phyloP scores from a whole-genome alignment of 805 yeast species.

The Candida loeiensis region DNA sequence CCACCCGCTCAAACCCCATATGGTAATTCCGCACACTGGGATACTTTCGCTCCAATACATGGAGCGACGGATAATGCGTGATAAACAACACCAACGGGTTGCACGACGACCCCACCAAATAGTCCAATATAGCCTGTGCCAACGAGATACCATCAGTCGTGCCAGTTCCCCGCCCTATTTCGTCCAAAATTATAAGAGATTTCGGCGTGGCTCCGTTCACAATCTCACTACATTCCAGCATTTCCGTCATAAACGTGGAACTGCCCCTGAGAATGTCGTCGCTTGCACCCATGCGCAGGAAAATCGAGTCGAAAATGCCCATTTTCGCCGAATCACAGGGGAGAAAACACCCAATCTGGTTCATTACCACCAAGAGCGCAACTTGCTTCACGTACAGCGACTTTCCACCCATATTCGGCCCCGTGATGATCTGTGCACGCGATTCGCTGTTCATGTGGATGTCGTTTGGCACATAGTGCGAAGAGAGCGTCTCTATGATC shows the following conservation, averaged over 20 bases:
- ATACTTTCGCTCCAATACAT: conserved; percentile 44
- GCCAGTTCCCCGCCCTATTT: conserved; percentile 78
- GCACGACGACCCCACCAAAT: conserved; percentile 39
- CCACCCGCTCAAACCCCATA: conserved; percentile 58
- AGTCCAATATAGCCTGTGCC: conserved; percentile 67
- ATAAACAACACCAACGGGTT: conserved; percentile 67
- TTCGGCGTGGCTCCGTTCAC: conserved; percentile 48
- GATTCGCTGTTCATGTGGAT: conserved; percentile 47
- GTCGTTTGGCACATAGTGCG: conserved; percentile 63
- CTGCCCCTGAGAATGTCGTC: conserved; percentile 73
- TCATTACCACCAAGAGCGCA: conserved; percentile 67
- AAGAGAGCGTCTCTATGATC: conserved; percentile 49
- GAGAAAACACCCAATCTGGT: conserved; percentile 73
- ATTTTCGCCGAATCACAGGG: conserved; percentile 61
- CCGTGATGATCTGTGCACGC: conserved; percentile 65
- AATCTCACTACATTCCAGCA: conserved; percentile 62
- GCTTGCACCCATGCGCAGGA: conserved; percentile 81
- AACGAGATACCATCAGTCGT: conserved; percentile 74
- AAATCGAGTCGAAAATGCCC: conserved; percentile 72
- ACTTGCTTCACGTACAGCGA: conserved; percentile 72
- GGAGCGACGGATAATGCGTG: conserved; percentile 76
- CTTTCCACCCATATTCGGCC: conserved; percentile 90
- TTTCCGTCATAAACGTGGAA: conserved; percentile 80
- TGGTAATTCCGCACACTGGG: conserved; percentile 56
- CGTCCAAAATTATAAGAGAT: conserved; percentile 67